A percentile compares a stretch with the other conserved stretches of the same genome.
Evolutionary conservation across 2,329 filamentous ascomycete genomes (phyloP).

Genomic region (Fusarium dimerum): DNA sequence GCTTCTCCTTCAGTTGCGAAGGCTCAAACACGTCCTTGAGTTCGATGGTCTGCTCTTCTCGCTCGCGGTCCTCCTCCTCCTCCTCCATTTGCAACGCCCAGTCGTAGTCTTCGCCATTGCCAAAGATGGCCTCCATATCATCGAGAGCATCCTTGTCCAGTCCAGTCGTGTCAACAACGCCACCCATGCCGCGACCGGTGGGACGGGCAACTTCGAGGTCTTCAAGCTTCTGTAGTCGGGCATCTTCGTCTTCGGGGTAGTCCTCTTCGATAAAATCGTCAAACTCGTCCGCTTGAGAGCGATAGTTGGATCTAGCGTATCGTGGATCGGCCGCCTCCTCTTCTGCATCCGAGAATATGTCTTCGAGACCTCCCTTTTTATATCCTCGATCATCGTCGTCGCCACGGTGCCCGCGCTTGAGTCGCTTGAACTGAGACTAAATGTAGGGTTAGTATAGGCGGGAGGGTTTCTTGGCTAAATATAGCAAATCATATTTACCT

Average conservation of each 20-base stretch:
- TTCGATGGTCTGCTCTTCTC: conserved; percentile 82
- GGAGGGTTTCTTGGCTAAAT: neutral
- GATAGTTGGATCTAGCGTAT: conserved; percentile 54
- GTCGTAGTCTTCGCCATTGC: conserved; percentile 91
- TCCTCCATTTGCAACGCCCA: conserved; percentile 92
- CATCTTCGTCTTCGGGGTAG: conserved; percentile 83
- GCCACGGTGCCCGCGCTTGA: conserved; percentile 86
- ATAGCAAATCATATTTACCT: conserved; percentile 59
- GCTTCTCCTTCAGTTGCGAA: conserved; percentile 88
- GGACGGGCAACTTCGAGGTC: conserved; percentile 88
- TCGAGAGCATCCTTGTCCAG: conserved; percentile 91
- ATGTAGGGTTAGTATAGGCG: conserved; percentile 2
- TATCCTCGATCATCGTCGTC: conserved; percentile 67
- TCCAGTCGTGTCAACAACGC: conserved; percentile 76
- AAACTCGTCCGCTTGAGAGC: conserved; percentile 74
- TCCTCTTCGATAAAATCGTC: conserved; percentile 98
- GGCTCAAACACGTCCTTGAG: conserved; percentile 98
- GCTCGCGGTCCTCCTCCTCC: conserved; percentile 75
- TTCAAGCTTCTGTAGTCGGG: conserved; percentile 73
- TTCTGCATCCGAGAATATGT: conserved; percentile 96
- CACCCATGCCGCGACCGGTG: conserved; percentile 67
- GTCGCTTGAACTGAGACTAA: conserved; percentile 89
- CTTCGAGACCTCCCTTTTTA: conserved; percentile 73
- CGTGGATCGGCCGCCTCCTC: conserved; percentile 66
- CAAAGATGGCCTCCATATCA: conserved; percentile 95